Evolutionary conservation across 2,329 filamentous ascomycete species (phyloP), one percentile per base, ranked within the genome.

Genomic region (Samsoniella hepiali): DNA sequence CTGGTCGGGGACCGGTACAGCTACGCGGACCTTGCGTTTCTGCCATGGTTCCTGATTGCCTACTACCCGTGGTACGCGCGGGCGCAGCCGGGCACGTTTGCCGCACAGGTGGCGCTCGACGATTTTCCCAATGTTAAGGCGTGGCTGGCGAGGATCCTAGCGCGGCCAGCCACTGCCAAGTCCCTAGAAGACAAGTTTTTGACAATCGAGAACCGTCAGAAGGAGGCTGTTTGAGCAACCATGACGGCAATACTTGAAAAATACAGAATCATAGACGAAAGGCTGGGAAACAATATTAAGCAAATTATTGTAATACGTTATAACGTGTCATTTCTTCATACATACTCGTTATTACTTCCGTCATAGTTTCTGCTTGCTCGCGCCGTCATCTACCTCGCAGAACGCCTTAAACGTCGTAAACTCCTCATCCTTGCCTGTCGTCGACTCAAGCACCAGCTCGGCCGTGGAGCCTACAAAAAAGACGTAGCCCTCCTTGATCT

Each of bases 361-460:
- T 67, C 62, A 74, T 61, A 74, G 65, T 70, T 71, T 75, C 62
- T 72, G 65, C 66, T 71, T 71, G 27, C 45, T 50, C 10, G 58
- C 65, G 2, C 68, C 74, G 9, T 82, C 77, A 44, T 87, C 85
- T 65, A 96, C 81, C 79, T 97, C 93, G 72, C 93, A 97, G 74
- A 96, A 97, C 0, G 94, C 95, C 79, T 93, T 95, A 81, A 96
- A 99, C 0, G 90, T 93, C 32, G 90, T 89, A 68, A 98, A 89
- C 63, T 92, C 88, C 32, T 86, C 86, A 1, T 55, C 58, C 13
- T 82, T 78, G 0, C 73, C 81, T 1, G 79, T 80, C 55, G 81
- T 80, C 13, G 84, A 91, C 78, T 97, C 89, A 58, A 98, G 77
- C 3, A 94, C 84, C 42, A 90, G 82, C 76, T 96, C 90, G 0